Conservation (phyloP, 2,329 filamentous ascomycete genomes). For the Pseudogymnoascus sp. region DNA sequence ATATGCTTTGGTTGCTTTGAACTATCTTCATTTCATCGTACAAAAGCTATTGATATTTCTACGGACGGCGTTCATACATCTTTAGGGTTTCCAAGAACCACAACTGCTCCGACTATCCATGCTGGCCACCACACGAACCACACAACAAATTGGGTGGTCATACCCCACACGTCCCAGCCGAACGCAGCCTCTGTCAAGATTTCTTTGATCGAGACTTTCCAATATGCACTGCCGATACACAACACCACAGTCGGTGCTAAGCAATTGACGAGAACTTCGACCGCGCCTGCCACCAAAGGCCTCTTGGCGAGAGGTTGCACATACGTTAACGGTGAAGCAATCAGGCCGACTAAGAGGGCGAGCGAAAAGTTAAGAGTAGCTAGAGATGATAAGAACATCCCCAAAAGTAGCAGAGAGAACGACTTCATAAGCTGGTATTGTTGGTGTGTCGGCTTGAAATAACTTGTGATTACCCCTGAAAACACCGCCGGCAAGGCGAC, state of each 20-base stretch:
- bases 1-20: slow-evolving; percentile 4
- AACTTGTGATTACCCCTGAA: slow-evolving; percentile 44
- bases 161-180: slow-evolving; percentile 80
- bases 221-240: slow-evolving; percentile 39
- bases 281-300: slow-evolving; percentile 34
- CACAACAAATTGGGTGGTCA: slow-evolving; percentile 83
- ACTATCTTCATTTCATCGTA: neutral
- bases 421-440: slow-evolving; percentile 75
- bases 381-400: slow-evolving; percentile 83
- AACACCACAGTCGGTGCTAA: slow-evolving; percentile 52
- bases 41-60: neutral
- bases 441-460: slow-evolving; percentile 50
- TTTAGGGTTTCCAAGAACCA: slow-evolving; percentile 38
- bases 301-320: slow-evolving; percentile 40
- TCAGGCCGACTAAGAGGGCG: slow-evolving; percentile 72
- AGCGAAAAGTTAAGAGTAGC: slow-evolving; percentile 95
- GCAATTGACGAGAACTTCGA: slow-evolving; percentile 45
- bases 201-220: slow-evolving; percentile 41
- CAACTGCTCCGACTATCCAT: slow-evolving; percentile 61
- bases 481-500: slow-evolving; percentile 47
- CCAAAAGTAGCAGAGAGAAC: slow-evolving; percentile 84
- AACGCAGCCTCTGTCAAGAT: slow-evolving; percentile 68
- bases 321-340: slow-evolving; percentile 74
- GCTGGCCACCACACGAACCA: slow-evolving; percentile 96
- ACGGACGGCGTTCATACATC: slow-evolving; percentile 1